A percentile compares a stretch with the other conserved stretches of the same genome.
phyloP scores from a whole-genome alignment of 1,284 basidiomycete species.

The Sanguinoderma infundibulare region DNA sequence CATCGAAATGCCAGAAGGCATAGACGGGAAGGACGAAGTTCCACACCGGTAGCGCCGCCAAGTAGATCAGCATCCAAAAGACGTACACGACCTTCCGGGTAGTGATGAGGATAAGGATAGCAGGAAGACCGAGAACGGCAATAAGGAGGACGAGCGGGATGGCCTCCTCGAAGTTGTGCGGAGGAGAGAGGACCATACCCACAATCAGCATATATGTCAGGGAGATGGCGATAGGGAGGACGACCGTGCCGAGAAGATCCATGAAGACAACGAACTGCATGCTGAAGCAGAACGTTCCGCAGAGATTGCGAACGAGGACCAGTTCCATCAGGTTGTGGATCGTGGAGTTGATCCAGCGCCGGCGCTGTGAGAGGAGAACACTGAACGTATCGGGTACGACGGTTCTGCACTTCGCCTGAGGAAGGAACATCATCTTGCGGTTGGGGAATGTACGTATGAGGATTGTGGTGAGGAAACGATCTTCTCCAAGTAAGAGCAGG shows the following conservation, averaged over 20 bases:
- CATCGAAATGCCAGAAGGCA: constrained; percentile 99
- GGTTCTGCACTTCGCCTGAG: constrained; percentile 94
- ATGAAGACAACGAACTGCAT: constrained; percentile 99
- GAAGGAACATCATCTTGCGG: constrained; percentile 99
- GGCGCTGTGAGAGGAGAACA: constrained; percentile 93
- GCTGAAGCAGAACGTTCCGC: constrained; percentile 95
- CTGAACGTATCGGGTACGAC: constrained; percentile 96
- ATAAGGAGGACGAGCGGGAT: constrained; percentile 93
- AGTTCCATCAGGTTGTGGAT: constrained; percentile 99
- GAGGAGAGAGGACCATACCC: constrained; percentile 82
- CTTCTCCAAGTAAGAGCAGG: constrained; percentile 93
- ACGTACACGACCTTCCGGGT: constrained; percentile 96
- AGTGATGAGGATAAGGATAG: constrained; percentile 90
- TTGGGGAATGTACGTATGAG: constrained; percentile 96
- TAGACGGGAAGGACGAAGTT: constrained; percentile 94
- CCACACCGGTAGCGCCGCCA: constrained; percentile 92
- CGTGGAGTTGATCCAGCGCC: constrained; percentile 99
- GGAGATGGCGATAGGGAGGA: constrained; percentile 92
- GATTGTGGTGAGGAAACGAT: constrained; percentile 97
- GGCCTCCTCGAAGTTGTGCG: constrained; percentile 86
- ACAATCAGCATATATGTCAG: constrained; percentile 92
- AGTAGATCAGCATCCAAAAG: constrained; percentile 97
- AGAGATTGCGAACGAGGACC: constrained; percentile 94
- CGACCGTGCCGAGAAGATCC: constrained; percentile 96
- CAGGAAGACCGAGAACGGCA: constrained; percentile 93